Conservation (phyloP, 176 grass and related monocot species). For the Lolium multiflorum region DNA sequence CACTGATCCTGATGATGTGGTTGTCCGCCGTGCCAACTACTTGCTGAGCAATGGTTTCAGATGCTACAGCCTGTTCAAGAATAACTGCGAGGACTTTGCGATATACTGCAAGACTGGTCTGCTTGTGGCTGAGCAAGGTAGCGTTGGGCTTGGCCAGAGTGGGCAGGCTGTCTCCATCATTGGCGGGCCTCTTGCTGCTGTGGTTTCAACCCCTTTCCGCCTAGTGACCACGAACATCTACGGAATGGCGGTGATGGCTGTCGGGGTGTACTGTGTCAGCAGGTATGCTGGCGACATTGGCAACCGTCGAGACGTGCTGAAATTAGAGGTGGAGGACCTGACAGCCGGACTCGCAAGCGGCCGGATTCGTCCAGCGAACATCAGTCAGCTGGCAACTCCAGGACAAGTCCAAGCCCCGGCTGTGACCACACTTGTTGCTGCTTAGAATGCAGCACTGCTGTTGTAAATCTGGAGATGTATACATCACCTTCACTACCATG, state of each 20-base stretch:
- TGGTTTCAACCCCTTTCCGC: constrained; percentile 60
- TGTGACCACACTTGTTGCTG: neutral
- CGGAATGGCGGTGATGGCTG: constrained; percentile 54
- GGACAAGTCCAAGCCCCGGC: constrained; percentile 10
- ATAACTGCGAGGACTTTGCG: constrained; percentile 77
- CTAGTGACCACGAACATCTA: constrained; percentile 57
- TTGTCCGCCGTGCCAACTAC: constrained; percentile 57
- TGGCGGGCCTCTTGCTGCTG: constrained; percentile 58
- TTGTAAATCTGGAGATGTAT: constrained; percentile 18
- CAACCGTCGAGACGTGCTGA: constrained; percentile 59
- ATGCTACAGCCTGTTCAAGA: constrained; percentile 80
- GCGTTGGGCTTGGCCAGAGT: constrained; percentile 71
- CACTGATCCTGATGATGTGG: constrained; percentile 47
- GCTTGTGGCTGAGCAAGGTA: constrained; percentile 58
- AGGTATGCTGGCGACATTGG: constrained; percentile 66
- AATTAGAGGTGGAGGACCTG: constrained; percentile 55
- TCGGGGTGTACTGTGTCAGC: constrained; percentile 55
- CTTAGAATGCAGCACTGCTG: constrained; percentile 30
- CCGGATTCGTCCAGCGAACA: constrained; percentile 48
- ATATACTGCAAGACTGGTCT: constrained; percentile 87
- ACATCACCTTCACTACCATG: constrained; percentile 6
- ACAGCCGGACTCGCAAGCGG: constrained; percentile 48
- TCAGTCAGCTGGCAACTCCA: constrained; percentile 38
- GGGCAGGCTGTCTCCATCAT: constrained; percentile 64
- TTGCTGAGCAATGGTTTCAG: constrained; percentile 71